Evolutionary conservation across 257 asterid species (phyloP), one percentile per base, ranked within the genome.

Genomic region (Ophiorrhiza pumila): DNA sequence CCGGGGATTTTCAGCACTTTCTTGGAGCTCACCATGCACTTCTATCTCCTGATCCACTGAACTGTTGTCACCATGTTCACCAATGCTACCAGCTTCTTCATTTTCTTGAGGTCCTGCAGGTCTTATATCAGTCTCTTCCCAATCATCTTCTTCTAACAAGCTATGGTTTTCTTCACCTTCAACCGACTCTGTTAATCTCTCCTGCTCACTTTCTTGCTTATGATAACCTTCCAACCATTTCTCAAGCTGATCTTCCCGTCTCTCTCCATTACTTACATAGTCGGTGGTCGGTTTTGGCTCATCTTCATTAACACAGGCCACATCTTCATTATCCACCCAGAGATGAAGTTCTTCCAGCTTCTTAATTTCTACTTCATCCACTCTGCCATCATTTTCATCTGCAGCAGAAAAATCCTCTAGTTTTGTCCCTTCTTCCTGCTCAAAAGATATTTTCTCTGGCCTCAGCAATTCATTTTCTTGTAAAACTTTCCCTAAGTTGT

Each of bases 301-400:
- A 41, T 39, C 31, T 39, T 63, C 68, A 3, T 22, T 37, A 63
- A 31, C 47, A 17, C 7, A 7, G 17, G 17, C 62, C 62, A 23
- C 35, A 72, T 75, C 68, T 50, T 77, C 84, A 72, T 65, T 74
- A 57, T 60, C 86, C 68, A 77, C 71, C 75, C 69, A 77, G 57
- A 45, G 71, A 62, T 31, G 61, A 80, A 56, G 71, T 71, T 77
- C 88, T 68, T 80, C 80, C 71, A 53, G 72, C 66, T 47, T 52
- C 64, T 29, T 78, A 71, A 62, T 80, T 69, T 74, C 86, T 78
- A 80, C 90, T 69, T 72, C 89, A 71, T 78, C 82, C 63, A 71
- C 68, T 58, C 61, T 73, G 73, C 53, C 76, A 72, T 47, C 68
- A 76, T 70, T 63, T 68, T 72, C 84, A 78, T 80, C 69, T 72